phyloP scores from a whole-genome alignment of 306 rosid genomes.

The Trifolium repens region DNA sequence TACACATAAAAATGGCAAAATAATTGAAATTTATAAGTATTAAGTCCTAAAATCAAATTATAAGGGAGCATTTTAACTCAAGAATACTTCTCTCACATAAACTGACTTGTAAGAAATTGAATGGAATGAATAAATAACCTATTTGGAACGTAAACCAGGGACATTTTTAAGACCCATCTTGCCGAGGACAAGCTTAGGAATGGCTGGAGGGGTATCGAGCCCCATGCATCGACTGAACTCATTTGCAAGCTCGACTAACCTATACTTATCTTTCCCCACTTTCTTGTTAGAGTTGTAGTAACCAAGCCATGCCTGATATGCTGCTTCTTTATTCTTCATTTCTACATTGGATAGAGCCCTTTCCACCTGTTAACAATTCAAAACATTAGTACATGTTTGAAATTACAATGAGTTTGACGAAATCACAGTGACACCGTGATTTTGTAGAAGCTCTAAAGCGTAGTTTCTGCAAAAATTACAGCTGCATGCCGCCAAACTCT shows the following conservation, averaged over 20 bases:
- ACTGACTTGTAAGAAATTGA: slow-evolving; percentile 1
- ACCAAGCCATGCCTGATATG: slow-evolving; percentile 99
- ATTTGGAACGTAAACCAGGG: slow-evolving; percentile 90
- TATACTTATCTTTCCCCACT: slow-evolving; percentile 72
- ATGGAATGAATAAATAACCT: slow-evolving; percentile 36
- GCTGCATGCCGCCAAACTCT: not conserved
- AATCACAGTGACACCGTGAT: not conserved
- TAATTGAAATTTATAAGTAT: not conserved
- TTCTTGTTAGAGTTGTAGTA: slow-evolving; percentile 88
- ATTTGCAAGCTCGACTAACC: slow-evolving; percentile 88
- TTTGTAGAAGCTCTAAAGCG: not conserved
- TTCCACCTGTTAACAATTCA: slow-evolving; percentile 62
- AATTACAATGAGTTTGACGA: not conserved
- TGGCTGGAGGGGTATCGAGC: slow-evolving; percentile 88
- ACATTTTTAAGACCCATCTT: slow-evolving; percentile 92
- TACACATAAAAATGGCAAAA: not conserved
- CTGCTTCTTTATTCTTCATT: slow-evolving; percentile 94
- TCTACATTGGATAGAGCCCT: slow-evolving; percentile 75
- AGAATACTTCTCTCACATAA: not conserved
- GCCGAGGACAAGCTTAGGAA: slow-evolving; percentile 79
- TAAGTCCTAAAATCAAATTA: slow-evolving; percentile 8
- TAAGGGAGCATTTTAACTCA: not conserved
- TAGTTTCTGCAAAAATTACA: not conserved
- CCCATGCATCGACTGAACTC: slow-evolving; percentile 97
- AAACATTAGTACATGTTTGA: not conserved